A percentile compares a stretch with the other conserved stretches of the same genome.
Evolutionary conservation across 306 rosid species (phyloP).

Genomic region (Castanopsis chinensis): DNA sequence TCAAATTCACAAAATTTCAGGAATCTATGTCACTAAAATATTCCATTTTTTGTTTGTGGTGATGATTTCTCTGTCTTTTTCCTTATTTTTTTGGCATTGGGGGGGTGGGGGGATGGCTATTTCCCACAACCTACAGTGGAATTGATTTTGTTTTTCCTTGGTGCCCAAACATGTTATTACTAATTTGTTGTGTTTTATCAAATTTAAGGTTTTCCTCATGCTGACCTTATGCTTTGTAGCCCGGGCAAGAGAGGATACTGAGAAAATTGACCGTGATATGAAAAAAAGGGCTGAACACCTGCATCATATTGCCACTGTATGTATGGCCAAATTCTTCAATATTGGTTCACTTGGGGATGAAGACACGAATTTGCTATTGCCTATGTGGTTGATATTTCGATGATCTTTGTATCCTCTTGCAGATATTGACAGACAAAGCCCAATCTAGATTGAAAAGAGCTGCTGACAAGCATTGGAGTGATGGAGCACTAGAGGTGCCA

Average conservation of each 20-base stretch:
- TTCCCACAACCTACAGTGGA: background rate
- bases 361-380: conserved; percentile 13
- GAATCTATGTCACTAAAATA: background rate
- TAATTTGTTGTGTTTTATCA: background rate
- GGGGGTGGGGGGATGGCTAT: background rate
- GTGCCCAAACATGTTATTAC: background rate
- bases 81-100: background rate
- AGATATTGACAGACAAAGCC: conserved; percentile 83
- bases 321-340: conserved; percentile 31
- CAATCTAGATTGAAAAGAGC: conserved; percentile 71
- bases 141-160: background rate
- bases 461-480: conserved; percentile 98
- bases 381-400: conserved; percentile 4
- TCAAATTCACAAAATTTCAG: background rate
- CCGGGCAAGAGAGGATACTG: conserved; percentile 85
- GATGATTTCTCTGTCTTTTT: background rate
- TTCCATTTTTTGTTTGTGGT: background rate
- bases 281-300: conserved; percentile 81
- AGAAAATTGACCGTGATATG: conserved; percentile 72
- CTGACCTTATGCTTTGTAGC: conserved; percentile 48
- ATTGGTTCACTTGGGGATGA: conserved; percentile 14
- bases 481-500: conserved; percentile 93
- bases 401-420: conserved; percentile 21
- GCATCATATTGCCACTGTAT: conserved; percentile 64
- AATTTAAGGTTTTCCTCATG: conserved; percentile 16